Percentiles rank a stretch among this genome's conserved stretches.
phyloP scores from a whole-genome alignment of 768 basidiomycete species.

The Boletellus ananiceps region DNA sequence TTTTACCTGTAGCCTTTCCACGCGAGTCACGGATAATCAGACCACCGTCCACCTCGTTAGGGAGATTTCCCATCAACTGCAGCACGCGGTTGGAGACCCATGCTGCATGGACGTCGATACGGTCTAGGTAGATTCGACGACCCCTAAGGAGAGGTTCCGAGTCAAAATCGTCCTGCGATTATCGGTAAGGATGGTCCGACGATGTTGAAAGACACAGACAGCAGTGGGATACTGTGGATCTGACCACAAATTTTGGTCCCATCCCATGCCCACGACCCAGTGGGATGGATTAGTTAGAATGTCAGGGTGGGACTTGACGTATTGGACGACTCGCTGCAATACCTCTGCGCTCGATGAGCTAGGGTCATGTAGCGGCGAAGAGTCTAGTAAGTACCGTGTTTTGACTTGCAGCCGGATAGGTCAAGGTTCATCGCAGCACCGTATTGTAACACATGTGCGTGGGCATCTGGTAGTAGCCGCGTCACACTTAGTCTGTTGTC shows the following conservation, averaged over 20 bases:
- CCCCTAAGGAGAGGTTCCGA: conserved; percentile 60
- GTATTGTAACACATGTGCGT: conserved; percentile 73
- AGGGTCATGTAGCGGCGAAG: too few relatives aligned
- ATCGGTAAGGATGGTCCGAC: not conserved
- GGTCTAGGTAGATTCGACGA: conserved; percentile 65
- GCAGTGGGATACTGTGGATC: conserved; percentile 64
- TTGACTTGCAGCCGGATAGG: conserved; percentile 52
- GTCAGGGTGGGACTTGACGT: conserved; percentile 56
- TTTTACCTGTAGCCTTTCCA: conserved; percentile 65
- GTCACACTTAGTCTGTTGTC: not conserved
- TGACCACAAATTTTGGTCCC: conserved; percentile 87
- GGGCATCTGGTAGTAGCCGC: conserved; percentile 51
- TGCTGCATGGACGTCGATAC: conserved; percentile 80
- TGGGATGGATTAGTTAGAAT: conserved; percentile 44
- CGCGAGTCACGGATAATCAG: conserved; percentile 57
- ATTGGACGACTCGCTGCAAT: conserved; percentile 52
- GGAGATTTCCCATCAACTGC: conserved; percentile 56
- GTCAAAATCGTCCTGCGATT: conserved; percentile 65
- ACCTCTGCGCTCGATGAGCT: conserved; percentile 44
- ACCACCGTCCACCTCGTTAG: conserved; percentile 65
- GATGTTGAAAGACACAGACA: conserved; percentile 38
- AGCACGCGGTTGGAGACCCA: conserved; percentile 83
- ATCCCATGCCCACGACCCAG: conserved; percentile 88
- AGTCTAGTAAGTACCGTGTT: conserved; percentile 42
- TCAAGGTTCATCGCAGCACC: conserved; percentile 65